Conservation (phyloP, 306 rosid genomes). For the Albizia julibrissin region DNA sequence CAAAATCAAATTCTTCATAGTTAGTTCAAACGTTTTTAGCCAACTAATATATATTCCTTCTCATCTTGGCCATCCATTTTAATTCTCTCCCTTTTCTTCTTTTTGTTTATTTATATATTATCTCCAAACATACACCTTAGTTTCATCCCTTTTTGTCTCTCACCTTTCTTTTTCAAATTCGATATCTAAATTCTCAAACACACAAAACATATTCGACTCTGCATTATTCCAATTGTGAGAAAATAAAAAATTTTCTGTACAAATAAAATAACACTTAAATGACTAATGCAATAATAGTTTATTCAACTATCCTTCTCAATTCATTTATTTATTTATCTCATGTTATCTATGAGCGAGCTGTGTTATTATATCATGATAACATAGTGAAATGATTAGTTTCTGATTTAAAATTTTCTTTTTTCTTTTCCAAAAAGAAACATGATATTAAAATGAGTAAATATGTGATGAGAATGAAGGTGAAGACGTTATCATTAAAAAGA, state of each 20-base stretch:
- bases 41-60: background rate
- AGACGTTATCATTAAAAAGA: slow-evolving; percentile 32
- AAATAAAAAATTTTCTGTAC: background rate
- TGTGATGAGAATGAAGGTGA: background rate
- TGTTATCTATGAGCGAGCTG: background rate
- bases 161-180: background rate
- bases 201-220: no score
- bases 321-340: background rate
- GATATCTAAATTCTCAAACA: no score
- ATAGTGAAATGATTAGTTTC: background rate
- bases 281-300: background rate
- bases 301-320: background rate
- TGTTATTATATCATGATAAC: background rate
- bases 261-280: background rate
- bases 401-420: background rate
- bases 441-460: background rate
- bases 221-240: no score
- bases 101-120: no score
- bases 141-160: background rate
- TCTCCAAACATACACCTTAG: background rate
- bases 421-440: no score
- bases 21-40: background rate
- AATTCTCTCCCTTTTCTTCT: background rate
- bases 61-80: background rate
- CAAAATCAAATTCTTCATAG: no score